Evolutionary conservation across 2,329 filamentous ascomycete species (phyloP).

Genomic region (Colletotrichum acutatum): DNA sequence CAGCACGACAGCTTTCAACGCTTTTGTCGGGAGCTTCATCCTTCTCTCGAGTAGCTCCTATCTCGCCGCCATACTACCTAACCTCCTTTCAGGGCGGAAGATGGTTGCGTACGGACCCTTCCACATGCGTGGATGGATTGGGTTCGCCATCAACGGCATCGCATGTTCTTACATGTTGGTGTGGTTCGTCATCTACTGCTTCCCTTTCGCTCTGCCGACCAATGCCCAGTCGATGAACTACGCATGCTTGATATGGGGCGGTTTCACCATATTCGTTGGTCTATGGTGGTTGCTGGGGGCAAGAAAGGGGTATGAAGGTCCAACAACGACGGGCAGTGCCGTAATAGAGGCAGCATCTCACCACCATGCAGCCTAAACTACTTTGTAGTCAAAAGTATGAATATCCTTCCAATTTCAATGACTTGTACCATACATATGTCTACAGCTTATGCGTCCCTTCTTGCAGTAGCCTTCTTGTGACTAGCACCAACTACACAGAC

Average conservation of each 20-base stretch:
- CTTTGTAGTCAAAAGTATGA: background rate
- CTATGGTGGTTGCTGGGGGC: conserved; percentile 53
- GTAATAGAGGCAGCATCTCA: background rate
- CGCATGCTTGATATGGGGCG: conserved; percentile 55
- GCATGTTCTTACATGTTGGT: conserved; percentile 68
- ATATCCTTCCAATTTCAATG: background rate
- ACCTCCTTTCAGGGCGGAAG: conserved; percentile 56
- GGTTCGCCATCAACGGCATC: conserved; percentile 62
- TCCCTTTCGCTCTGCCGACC: conserved; percentile 60
- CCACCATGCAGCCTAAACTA: background rate
- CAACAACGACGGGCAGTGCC: conserved; percentile 32
- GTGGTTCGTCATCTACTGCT: conserved; percentile 74
- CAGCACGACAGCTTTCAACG: conserved; percentile 74
- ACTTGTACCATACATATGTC: background rate
- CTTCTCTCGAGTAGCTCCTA: conserved; percentile 62
- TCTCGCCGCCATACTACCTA: conserved; percentile 70
- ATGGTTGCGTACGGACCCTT: conserved; percentile 65
- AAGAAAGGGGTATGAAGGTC: conserved; percentile 38
- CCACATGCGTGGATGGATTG: conserved; percentile 59
- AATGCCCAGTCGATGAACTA: conserved; percentile 65
- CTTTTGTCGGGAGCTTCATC: conserved; percentile 66
- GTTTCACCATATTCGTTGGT: conserved; percentile 50
- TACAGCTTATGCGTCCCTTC: background rate
- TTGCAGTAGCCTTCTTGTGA: background rate
- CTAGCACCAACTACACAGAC: background rate